phyloP scores from a whole-genome alignment of 768 basidiomycete species.

The Chiua virens region DNA sequence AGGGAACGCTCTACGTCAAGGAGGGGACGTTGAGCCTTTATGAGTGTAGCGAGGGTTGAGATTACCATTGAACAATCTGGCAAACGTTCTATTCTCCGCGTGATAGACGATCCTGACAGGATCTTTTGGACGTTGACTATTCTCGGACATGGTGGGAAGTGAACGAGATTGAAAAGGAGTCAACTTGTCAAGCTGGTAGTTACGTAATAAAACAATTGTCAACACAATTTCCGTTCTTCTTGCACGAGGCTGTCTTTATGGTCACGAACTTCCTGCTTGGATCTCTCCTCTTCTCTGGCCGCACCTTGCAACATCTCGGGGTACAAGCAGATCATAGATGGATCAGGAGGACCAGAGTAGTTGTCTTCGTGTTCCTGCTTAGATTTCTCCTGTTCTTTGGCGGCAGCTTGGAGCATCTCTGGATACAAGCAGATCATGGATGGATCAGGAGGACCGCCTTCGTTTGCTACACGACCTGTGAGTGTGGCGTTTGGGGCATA shows the following conservation, averaged over 20 bases:
- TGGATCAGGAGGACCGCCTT: not conserved
- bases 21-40: constrained; percentile 2
- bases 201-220: constrained; percentile 13
- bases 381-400: too few species aligned
- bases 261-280: too few species aligned
- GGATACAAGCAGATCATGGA: constrained; percentile 1
- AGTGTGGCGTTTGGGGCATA: too few species aligned
- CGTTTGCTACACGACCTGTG: too few species aligned
- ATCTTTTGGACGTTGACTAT: constrained; percentile 1
- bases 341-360: too few species aligned
- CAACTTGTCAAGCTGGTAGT: not conserved
- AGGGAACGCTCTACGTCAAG: constrained; percentile 55
- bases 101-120: constrained; percentile 38
- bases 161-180: not conserved
- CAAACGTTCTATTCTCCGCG: constrained; percentile 35
- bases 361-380: too few species aligned
- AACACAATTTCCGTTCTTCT: too few species aligned
- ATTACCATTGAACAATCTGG: constrained; percentile 44
- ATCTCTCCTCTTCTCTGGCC: too few species aligned
- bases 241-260: too few species aligned
- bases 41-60: not conserved
- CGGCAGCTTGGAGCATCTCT: not conserved
- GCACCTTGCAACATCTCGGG: too few species aligned
- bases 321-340: too few species aligned
- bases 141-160: constrained; percentile 11